Base-by-base conservation (phyloP, 192 early-diverging fungal species). In the Coemansia sp. region DNA sequence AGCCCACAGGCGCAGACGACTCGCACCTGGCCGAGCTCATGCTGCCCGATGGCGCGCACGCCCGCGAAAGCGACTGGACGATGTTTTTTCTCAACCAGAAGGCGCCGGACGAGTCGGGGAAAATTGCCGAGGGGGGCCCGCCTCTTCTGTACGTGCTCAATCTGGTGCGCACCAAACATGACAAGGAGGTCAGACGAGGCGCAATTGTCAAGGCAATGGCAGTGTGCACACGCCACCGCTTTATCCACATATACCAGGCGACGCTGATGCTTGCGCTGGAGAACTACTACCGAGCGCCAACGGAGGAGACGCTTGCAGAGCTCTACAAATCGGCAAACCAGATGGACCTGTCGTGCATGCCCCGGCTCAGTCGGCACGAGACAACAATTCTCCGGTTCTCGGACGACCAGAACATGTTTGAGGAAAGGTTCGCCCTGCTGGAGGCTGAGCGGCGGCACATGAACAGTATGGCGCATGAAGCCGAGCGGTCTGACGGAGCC, bases 191-290 rank as follows among this genome's bases (percentile, higher is more conserved):
- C 20, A 77, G 92, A 61, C 87, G 95, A 76, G 95, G 95, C 44
- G 95, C 95, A 1, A 85, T 87, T 45, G 93, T 97, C 19, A 96
- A 96, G 71, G 94, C 95, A 1, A 93, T 97, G 91, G 95, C 95
- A 5, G 90, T 97, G 61, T 92, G 93, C 70, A 94, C 93, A 6
- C 85, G 89, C 40, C 91, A 97, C 77, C 89, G 91, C 61, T 97
- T 90, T 72, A 86, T 97, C 39, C 94, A 97, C 79, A 92, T 95
- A 5, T 97, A 95, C 85, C 84, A 96, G 88, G 95, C 95, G 7
- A 87, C 95, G 11, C 77, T 98, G 25, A 84, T 95, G 65, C 83
- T 95, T 64, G 95, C 95, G 1, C 85, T 98, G 62, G 94, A 98
- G 72, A 92, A 93, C 66, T 98, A 95, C 76, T 95, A 95, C 75